Evolutionary conservation across 345 rosid genomes (phyloP), one percentile per base, ranked within the genome.

Genomic region (Psidium friedrichsthalianum): DNA sequence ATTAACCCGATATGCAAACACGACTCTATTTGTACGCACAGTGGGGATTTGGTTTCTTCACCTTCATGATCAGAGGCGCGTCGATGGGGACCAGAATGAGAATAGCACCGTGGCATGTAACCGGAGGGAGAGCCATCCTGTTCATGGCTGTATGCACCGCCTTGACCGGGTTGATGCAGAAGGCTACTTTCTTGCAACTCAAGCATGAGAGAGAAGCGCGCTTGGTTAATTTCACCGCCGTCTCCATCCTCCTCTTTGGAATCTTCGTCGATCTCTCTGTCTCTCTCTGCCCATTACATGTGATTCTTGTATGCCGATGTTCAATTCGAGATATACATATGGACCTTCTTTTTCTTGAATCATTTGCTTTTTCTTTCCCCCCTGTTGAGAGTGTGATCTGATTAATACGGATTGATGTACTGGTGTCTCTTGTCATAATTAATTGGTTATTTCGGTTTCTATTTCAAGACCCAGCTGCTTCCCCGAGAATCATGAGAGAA

Each of bases 91-190:
- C 90, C 15, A 94, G 87, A 85, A 15, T 42, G 55, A 88, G 85
- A 22, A 44, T 94, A 89, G 85, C 87, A 64, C 98, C 99, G 7
- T 93, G 94, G 97, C 99, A 96, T 86, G 64, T 96, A 6, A 89
- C 93, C 20, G 93, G 91, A 2, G 99, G 99, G 12, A 93, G 97
- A 88, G 92, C 93, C 13, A 87, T 97, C 13, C 44, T 97, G 0
- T 93, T 88, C 90, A 94, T 95, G 98, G 94, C 94, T 6, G 85
- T 94, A 69, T 93, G 92, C 24, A 88, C 99, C n/a, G 98, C 99
- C 16, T 89, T 97, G 12, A 97, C 99, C 5, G 99, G 98, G 47
- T 86, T 97, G 53, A 92, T 93, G 88, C 88, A 94, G 90, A 90
- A 92, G 87, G 83, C 91, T 51, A 86, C 91, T 6, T 87, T 88